A percentile compares a stretch with the other conserved stretches of the same genome.
phyloP scores from a whole-genome alignment of 2,329 filamentous ascomycete genomes.

The Emericellopsis atlantica region DNA sequence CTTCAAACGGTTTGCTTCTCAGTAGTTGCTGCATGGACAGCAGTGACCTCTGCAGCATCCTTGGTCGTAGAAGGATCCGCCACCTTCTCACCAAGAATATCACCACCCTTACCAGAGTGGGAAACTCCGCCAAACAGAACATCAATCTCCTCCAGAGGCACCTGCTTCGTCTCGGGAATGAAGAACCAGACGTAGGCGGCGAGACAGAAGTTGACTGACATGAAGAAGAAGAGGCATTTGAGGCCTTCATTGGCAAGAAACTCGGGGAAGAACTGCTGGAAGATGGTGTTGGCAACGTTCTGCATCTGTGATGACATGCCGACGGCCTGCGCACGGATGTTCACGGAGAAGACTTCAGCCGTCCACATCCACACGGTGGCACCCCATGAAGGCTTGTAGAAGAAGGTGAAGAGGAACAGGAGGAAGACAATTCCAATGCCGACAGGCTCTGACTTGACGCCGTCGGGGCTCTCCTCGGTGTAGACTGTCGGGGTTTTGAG shows the following conservation, averaged over 20 bases:
- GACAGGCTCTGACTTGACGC: conserved; percentile 41
- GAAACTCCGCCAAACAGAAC: conserved; percentile 35
- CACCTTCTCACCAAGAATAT: conserved; percentile 1
- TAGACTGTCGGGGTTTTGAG: conserved; percentile 30
- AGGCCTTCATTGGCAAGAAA: conserved; percentile 46
- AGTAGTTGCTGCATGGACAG: too few species aligned
- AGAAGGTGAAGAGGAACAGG: conserved; percentile 52
- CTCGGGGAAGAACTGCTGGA: conserved; percentile 59
- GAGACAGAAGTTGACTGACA: conserved; percentile 27
- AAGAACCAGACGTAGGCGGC: conserved; percentile 35
- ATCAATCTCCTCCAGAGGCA: conserved; percentile 54
- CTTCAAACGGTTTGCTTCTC: too few species aligned
- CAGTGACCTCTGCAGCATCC: not conserved
- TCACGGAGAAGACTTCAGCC: conserved; percentile 57
- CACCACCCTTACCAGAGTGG: conserved; percentile 2
- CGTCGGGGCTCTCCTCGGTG: conserved; percentile 17
- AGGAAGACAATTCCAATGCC: conserved; percentile 58
- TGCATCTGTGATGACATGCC: conserved; percentile 51
- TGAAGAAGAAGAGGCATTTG: conserved; percentile 23
- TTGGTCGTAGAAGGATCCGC: not conserved
- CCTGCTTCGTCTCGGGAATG: conserved; percentile 36
- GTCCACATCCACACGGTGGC: conserved; percentile 63
- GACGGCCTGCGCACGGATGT: conserved; percentile 58
- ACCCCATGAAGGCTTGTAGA: conserved; percentile 60
- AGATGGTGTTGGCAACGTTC: conserved; percentile 52